phyloP scores from a whole-genome alignment of 495 filamentous ascomycete species.

The Talaromyces borbonicus region DNA sequence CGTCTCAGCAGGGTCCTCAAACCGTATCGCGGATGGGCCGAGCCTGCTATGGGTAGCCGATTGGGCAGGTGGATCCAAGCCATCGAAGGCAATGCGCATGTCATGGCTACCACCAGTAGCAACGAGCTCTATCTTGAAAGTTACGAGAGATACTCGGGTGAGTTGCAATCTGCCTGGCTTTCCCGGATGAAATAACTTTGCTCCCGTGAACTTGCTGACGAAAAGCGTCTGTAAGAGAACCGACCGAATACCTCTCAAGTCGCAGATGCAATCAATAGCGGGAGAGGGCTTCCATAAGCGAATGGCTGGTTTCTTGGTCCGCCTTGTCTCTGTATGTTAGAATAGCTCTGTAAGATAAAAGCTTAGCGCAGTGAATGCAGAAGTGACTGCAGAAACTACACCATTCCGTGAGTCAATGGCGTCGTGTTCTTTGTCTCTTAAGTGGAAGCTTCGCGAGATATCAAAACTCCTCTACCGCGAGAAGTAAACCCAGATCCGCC shows the following conservation, averaged over 20 bases:
- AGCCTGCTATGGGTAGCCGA: conserved; percentile 56
- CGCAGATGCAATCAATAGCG: conserved; percentile 49
- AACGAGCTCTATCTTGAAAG: conserved; percentile 67
- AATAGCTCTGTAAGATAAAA: no score
- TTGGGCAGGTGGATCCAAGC: conserved; percentile 76
- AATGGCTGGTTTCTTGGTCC: no score
- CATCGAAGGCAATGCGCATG: conserved; percentile 61
- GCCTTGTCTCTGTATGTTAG: no score
- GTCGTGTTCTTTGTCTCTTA: neutral
- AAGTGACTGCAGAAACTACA: no score
- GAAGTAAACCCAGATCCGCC: conserved; percentile 58
- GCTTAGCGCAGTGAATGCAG: no score
- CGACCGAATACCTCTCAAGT: conserved; percentile 50
- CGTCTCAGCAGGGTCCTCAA: conserved; percentile 64
- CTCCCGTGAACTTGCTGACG: no score
- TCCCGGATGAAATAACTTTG: neutral
- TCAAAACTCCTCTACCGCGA: conserved; percentile 32
- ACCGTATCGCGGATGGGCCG: conserved; percentile 73
- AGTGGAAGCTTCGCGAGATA: neutral
- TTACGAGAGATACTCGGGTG: conserved; percentile 56
- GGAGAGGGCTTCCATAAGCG: conserved; percentile 38
- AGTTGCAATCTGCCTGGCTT: conserved; percentile 20
- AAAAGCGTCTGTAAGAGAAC: no score
- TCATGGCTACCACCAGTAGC: conserved; percentile 67
- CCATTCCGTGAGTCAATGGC: neutral